phyloP scores from a whole-genome alignment of 768 basidiomycete species.

The Suillus subalutaceus region DNA sequence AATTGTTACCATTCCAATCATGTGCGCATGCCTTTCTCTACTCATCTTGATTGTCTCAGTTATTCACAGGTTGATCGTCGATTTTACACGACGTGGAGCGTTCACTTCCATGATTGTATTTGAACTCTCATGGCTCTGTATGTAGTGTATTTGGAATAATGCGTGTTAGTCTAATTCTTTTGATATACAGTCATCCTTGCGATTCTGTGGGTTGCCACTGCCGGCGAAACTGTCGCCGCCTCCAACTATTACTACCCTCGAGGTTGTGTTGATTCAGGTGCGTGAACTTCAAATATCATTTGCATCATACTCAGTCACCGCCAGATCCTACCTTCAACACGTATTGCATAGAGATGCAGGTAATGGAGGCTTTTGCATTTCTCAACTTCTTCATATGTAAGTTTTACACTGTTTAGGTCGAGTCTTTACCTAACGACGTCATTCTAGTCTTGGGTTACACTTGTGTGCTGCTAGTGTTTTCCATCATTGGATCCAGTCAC shows the following conservation, averaged over 20 bases:
- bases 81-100: constrained; percentile 38
- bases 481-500: constrained; percentile 28
- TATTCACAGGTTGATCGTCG: constrained; percentile 36
- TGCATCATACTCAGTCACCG: constrained; percentile 4
- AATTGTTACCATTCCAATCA: constrained; percentile 31
- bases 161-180: neutral
- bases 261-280: constrained; percentile 17
- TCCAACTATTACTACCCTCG: constrained; percentile 11
- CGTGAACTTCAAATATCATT: neutral
- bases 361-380: constrained; percentile 38
- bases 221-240: constrained; percentile 26
- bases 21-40: constrained; percentile 20
- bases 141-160: constrained; percentile 17
- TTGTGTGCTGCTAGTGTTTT: constrained; percentile 25
- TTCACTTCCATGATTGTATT: constrained; percentile 41
- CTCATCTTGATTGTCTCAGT: constrained; percentile 9
- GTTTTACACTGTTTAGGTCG: constrained; percentile 9
- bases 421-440: neutral
- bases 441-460: constrained; percentile 37
- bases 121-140: constrained; percentile 42
- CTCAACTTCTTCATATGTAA: constrained; percentile 38
- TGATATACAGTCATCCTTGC: constrained; percentile 32
- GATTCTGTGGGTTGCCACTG: constrained; percentile 44
- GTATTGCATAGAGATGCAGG: constrained; percentile 34
- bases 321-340: constrained; percentile 16